A percentile compares a stretch with the other conserved stretches of the same genome.
These are phyloP conservation scores for Epichloe aotearoae DNA, from an alignment of 2,329 filamentous ascomycete species.

Conservation along the genomic window DNA sequence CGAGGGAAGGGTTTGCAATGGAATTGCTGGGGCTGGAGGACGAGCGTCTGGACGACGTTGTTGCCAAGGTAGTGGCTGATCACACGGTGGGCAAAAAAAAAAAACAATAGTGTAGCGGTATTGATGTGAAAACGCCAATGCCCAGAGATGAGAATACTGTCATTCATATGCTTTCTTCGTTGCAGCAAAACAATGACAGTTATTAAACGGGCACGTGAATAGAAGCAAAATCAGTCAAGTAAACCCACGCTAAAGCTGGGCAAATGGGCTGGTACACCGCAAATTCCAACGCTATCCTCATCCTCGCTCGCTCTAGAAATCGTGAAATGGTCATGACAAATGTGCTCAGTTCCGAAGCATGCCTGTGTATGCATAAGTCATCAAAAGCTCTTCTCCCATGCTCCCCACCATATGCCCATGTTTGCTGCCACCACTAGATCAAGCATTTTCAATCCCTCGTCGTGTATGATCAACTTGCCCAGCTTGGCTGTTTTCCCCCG, in stretches of 20 bases:
- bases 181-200: too few species aligned
- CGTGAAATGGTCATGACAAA: background rate
- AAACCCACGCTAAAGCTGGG: background rate
- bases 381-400: slow-evolving; percentile 52
- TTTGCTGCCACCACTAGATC: slow-evolving; percentile 86
- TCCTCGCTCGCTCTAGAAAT: background rate
- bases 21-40: too few species aligned
- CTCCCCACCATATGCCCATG: slow-evolving; percentile 85
- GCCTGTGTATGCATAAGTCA: background rate
- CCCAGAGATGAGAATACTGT: too few species aligned
- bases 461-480: slow-evolving; percentile 80
- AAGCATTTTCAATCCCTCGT: slow-evolving; percentile 89
- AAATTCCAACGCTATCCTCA: background rate
- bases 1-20: too few species aligned
- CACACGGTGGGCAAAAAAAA: too few species aligned
- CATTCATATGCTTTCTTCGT: too few species aligned
- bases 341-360: background rate
- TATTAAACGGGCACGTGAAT: too few species aligned
- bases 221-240: too few species aligned
- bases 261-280: background rate
- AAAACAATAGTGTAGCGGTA: too few species aligned
- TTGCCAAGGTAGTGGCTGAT: too few species aligned
- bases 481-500: slow-evolving; percentile 76
- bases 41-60: too few species aligned
- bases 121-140: too few species aligned